A percentile compares a stretch with the other conserved stretches of the same genome.
Evolutionary conservation across 768 basidiomycete species (phyloP).

Genomic region (Fistulinella prunicolor): DNA sequence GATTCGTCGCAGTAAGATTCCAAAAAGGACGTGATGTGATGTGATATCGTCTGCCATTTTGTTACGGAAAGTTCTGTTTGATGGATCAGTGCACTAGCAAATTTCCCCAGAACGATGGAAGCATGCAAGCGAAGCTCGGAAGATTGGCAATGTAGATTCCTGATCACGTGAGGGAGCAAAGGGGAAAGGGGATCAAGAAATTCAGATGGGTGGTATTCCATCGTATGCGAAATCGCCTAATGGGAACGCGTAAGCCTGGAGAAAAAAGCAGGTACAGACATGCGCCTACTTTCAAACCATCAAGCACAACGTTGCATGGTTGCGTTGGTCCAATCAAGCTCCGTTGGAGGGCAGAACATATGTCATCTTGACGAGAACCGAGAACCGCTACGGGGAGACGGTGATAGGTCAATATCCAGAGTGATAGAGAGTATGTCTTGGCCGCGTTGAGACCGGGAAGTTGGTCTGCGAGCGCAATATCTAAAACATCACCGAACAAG

Average conservation of each 20-base stretch:
- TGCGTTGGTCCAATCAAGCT: constrained; percentile 32
- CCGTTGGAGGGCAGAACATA: constrained; percentile 36
- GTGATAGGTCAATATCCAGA: constrained; percentile 51
- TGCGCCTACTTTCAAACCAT: constrained; percentile 29
- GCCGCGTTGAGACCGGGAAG: constrained; percentile 39
- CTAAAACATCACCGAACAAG: constrained; percentile 45
- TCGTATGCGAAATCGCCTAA: constrained; percentile 25
- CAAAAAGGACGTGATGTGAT: constrained; percentile 27
- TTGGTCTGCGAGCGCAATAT: constrained; percentile 34
- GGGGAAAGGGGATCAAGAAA: constrained; percentile 20
- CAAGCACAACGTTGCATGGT: constrained; percentile 15
- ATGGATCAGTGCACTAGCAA: constrained; percentile 29
- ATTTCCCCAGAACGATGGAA: constrained; percentile 20
- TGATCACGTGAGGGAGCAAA: constrained; percentile 21
- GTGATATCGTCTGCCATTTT: constrained; percentile 26
- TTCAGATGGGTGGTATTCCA: constrained; percentile 14
- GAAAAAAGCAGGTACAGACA: neutral
- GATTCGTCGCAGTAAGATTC: constrained; percentile 14
- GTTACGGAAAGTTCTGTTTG: constrained; percentile 31
- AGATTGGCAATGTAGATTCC: constrained; percentile 13
- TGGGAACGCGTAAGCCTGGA: constrained; percentile 3
- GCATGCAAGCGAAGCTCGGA: constrained; percentile 20
- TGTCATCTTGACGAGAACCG: constrained; percentile 24
- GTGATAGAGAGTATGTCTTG: constrained; percentile 46
- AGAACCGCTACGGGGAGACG: constrained; percentile 45